A percentile compares a stretch with the other conserved stretches of the same genome.
Conservation (phyloP, 306 rosid genomes). For the Cucumis cinereus region DNA sequence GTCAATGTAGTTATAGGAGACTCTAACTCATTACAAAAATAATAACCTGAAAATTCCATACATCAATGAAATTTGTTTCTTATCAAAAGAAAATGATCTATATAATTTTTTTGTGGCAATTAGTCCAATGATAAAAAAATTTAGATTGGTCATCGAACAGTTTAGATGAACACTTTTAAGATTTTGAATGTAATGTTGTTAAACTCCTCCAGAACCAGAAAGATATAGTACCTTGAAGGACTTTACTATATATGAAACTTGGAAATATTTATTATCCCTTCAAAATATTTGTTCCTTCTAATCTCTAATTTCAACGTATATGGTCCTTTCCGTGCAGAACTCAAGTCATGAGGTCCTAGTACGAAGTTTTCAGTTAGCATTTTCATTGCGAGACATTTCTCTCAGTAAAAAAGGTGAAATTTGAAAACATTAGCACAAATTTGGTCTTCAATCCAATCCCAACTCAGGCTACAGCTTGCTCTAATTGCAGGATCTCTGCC, state of each 20-base stretch:
- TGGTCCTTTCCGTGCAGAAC: constrained; percentile 38
- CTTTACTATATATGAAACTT: neutral
- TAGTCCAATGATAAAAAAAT: neutral
- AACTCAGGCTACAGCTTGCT: neutral
- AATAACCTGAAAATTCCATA: too few species aligned
- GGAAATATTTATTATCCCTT: neutral
- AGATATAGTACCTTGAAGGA: neutral
- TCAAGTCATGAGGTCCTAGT: constrained; percentile 64
- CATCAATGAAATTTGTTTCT: too few species aligned
- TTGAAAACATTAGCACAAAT: neutral
- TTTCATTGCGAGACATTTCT: constrained; percentile 68
- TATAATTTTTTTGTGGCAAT: neutral
- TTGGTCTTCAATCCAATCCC: neutral
- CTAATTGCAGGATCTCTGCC: constrained; percentile 55
- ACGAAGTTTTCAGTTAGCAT: constrained; percentile 79
- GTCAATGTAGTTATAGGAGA: too few species aligned
- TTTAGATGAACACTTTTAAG: neutral
- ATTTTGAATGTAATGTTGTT: neutral
- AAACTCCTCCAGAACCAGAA: neutral
- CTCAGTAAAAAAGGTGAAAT: constrained; percentile 58
- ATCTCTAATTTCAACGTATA: neutral
- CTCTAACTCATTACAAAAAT: too few species aligned
- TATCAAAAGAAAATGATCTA: neutral
- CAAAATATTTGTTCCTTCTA: neutral
- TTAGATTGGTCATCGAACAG: neutral